Evolutionary conservation across 2,329 filamentous ascomycete genomes (phyloP), one percentile per base, ranked within the genome.

Genomic region (Monilinia aucupariae): DNA sequence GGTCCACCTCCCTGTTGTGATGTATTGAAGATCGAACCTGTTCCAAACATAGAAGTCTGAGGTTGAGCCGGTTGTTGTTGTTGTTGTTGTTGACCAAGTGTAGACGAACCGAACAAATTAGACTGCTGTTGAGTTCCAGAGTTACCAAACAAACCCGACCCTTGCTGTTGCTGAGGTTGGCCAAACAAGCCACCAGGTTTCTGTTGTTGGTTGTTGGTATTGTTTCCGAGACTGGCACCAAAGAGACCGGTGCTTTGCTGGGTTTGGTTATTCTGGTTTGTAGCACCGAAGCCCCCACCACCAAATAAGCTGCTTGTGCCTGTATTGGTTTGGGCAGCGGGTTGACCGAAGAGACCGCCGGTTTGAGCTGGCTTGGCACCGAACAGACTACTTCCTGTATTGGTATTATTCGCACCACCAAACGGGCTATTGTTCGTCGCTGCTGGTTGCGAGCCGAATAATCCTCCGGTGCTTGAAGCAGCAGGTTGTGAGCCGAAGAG

Each of bases 21-120:
- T 64, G 75, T 79, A 25, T 84, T 84, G 56, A 91, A 84, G 3
- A 90, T 71, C 0, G 87, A 80, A 52, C 62, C 56, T 7, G 75
- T 80, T 17, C 85, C 85, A 60, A 91, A 84, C 3, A 90, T 69
- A 0, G 86, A 88, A 63, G 83, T 83, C 62, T 84, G 80, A 50
- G 80, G 77, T 22, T 62, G 59, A 43, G 34, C 50, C 41, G 49
- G 60, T 41, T 37, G 60, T 61, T 78, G 77, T 55, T 76, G 77
- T 55, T 76, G 76, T 59, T 71, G 72, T 50, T 68, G 72, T 54
- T 69, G 53, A 69, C 62, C 66, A 65, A 65, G 67, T 52, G 47
- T 34, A 41, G 59, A 48, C 4, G 50, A 47, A n/a, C 72, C 73
- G 66, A 76, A 76, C 50, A 76, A 64, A 32, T 70, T 65, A 22